These are phyloP conservation scores for Stagonosporopsis vannaccii DNA, from an alignment of 2,329 filamentous ascomycete genomes.

Conservation along the genomic window DNA sequence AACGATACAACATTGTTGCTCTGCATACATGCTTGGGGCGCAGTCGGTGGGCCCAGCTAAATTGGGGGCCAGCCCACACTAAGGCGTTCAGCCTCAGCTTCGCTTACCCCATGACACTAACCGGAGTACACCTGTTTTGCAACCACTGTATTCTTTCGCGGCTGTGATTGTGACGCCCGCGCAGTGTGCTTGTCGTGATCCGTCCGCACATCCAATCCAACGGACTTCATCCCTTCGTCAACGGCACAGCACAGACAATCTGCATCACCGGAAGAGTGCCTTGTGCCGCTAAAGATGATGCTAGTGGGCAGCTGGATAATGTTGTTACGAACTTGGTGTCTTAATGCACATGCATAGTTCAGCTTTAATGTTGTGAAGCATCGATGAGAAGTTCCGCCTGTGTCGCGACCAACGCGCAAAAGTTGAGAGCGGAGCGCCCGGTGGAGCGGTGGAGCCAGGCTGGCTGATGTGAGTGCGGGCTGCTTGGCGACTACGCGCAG, in stretches of 20 bases:
- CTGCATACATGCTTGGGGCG: conserved; percentile 1
- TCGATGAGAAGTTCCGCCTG: background rate
- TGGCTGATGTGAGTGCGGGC: conserved; percentile 24
- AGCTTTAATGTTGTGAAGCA: background rate
- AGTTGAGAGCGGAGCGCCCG: conserved; percentile 1
- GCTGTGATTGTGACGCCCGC: conserved; percentile 1
- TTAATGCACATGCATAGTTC: background rate
- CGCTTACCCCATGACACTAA: conserved; percentile 7
- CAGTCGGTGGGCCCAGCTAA: conserved; percentile 5
- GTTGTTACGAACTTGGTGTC: background rate
- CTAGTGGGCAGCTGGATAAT: background rate
- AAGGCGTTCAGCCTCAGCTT: conserved; percentile 16
- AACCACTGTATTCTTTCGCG: conserved; percentile 1
- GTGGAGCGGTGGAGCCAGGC: conserved; percentile 9
- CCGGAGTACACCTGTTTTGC: conserved; percentile 13
- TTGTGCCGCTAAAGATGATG: background rate
- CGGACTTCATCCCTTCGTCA: conserved; percentile 3
- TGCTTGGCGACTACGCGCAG: conserved; percentile 23
- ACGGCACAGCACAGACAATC: conserved; percentile 8
- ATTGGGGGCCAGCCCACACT: conserved; percentile 3
- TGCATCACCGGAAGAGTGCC: background rate
- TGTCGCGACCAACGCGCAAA: conserved; percentile 3
- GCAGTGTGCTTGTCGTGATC: conserved; percentile 1
- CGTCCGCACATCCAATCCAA: background rate
- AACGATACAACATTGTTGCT: background rate